Evolutionary conservation across 345 rosid species (phyloP).

Genomic region (Capsella bursapastoris): DNA sequence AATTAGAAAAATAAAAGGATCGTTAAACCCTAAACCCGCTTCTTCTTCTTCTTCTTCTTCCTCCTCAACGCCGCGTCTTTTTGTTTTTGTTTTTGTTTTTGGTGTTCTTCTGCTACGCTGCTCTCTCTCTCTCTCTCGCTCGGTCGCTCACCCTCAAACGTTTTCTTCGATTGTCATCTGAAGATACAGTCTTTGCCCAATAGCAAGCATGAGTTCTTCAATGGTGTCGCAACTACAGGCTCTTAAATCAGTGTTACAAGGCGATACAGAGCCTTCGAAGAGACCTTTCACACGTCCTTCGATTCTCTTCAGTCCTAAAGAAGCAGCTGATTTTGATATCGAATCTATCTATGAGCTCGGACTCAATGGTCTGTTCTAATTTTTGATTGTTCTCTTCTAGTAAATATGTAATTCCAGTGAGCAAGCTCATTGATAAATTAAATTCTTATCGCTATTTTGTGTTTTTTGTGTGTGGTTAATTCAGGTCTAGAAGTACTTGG

Average conservation of each 20-base stretch:
- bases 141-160: neutral
- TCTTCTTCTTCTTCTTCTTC: neutral
- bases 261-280: conserved; percentile 53
- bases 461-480: conserved; percentile 19
- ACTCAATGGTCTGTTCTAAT: conserved; percentile 53
- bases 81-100: neutral
- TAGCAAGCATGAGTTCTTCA: conserved; percentile 55
- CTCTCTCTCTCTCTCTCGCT: neutral
- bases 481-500: conserved; percentile 81
- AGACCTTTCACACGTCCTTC: conserved; percentile 50
- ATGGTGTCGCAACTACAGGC: conserved; percentile 72
- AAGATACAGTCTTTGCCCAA: neutral
- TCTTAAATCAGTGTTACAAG: conserved; percentile 56
- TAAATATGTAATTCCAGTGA: neutral
- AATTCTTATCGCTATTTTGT: neutral
- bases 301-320: conserved; percentile 47
- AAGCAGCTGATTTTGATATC: conserved; percentile 66
- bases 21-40: conserved; percentile 44
- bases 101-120: conserved; percentile 32
- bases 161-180: conserved; percentile 5
- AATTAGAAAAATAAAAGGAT: neutral
- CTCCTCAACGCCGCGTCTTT: neutral
- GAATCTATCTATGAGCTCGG: conserved; percentile 67
- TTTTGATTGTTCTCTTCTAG: neutral
- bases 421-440: neutral